These are phyloP conservation scores for Metschnikowia hibisci DNA, from an alignment of 805 yeast genomes.

Conservation along the genomic window DNA sequence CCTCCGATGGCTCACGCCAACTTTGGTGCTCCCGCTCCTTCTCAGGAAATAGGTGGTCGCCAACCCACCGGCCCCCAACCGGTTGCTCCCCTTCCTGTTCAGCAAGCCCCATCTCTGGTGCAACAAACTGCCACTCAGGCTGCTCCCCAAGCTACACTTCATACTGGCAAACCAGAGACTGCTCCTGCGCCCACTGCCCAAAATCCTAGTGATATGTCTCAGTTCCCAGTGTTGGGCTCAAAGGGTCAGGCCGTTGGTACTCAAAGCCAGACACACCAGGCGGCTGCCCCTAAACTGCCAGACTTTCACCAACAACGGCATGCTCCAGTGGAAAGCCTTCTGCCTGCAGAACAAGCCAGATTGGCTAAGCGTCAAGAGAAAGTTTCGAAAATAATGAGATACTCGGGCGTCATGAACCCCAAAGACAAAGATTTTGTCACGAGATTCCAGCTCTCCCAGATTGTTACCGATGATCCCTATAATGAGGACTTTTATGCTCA, in stretches of 20 bases:
- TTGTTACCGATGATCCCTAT: conserved; percentile 95
- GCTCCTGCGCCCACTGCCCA: not conserved
- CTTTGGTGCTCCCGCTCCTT: not conserved
- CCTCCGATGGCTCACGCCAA: conserved; percentile 16
- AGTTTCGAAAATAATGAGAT: conserved; percentile 69
- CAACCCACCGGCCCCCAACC: not conserved
- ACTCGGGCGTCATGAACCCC: conserved; percentile 94
- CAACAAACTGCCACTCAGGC: conserved; percentile 13
- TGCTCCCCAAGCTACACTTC: conserved; percentile 10
- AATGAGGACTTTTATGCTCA: conserved; percentile 96
- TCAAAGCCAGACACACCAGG: conserved; percentile 6
- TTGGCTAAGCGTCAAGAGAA: conserved; percentile 67
- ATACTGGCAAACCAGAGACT: conserved; percentile 7
- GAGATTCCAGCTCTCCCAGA: conserved; percentile 88
- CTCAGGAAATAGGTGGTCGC: conserved; percentile 6
- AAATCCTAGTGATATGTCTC: conserved; percentile 33
- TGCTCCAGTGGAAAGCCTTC: conserved; percentile 34
- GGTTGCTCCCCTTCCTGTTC: not conserved
- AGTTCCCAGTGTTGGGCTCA: conserved; percentile 54
- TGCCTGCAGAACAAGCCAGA: conserved; percentile 71
- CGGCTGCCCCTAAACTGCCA: not conserved
- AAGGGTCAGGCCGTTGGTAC: conserved; percentile 24
- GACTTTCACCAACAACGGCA: conserved; percentile 20
- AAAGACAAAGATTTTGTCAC: conserved; percentile 95
- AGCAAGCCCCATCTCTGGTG: conserved; percentile 4